Conservation (phyloP, 805 yeast genomes). For the Scheffersomyces stipitis region DNA sequence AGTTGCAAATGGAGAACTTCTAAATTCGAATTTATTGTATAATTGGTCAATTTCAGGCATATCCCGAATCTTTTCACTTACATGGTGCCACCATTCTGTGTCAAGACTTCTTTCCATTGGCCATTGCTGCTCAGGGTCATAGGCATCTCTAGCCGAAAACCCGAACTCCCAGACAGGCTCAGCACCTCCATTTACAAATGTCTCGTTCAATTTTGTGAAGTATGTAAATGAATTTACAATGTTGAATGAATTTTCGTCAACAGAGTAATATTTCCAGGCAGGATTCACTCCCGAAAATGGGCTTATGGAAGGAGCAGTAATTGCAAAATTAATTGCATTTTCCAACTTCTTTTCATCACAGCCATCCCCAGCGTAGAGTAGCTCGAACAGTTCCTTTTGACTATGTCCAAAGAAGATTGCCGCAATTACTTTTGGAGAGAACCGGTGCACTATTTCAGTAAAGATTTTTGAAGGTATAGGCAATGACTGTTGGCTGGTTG, state of each 20-base stretch:
- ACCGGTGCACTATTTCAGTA: constrained; percentile 4
- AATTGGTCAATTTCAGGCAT: background rate
- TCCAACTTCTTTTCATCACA: constrained; percentile 4
- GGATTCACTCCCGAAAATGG: constrained; percentile 7
- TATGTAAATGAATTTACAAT: constrained; percentile 5
- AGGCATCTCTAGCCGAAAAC: constrained; percentile 5
- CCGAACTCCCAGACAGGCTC: constrained; percentile 7
- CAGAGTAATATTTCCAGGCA: constrained; percentile 8
- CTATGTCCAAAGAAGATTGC: constrained; percentile 8
- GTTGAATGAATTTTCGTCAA: constrained; percentile 3
- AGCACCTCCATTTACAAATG: constrained; percentile 3
- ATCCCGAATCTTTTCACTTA: constrained; percentile 6
- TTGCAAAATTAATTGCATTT: constrained; percentile 4
- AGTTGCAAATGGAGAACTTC: background rate
- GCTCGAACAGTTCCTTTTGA: constrained; percentile 2
- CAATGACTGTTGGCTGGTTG: constrained; percentile 1
- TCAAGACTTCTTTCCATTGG: constrained; percentile 5
- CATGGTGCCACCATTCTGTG: constrained; percentile 4
- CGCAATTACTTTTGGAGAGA: constrained; percentile 7
- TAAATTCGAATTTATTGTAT: background rate
- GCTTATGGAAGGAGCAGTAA: constrained; percentile 6
- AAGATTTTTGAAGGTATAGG: constrained; percentile 5
- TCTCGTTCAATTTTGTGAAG: constrained; percentile 3
- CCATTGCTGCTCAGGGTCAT: constrained; percentile 5
- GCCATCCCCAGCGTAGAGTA: constrained; percentile 1